These are phyloP conservation scores for Phytophthora nicotianae DNA, from an alignment of 352 stramenopile genomes.

Conservation along the genomic window DNA sequence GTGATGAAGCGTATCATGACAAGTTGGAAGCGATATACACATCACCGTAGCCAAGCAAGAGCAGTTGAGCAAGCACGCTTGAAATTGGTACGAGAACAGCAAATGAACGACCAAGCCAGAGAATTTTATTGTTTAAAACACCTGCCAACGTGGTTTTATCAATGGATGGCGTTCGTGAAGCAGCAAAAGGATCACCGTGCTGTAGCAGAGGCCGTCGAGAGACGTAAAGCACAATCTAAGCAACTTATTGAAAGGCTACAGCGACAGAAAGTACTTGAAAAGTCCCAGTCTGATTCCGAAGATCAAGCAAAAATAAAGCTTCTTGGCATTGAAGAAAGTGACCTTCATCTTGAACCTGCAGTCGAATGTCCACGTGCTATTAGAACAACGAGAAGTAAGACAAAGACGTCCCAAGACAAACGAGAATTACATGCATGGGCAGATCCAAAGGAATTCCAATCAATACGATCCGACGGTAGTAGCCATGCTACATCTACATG, in stretches of 20 bases:
- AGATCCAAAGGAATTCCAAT: not conserved
- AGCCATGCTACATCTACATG: not conserved
- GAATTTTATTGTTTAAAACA: slow-evolving; percentile 42
- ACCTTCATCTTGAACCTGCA: not conserved
- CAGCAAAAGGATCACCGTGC: slow-evolving; percentile 37
- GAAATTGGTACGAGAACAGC: slow-evolving; percentile 23
- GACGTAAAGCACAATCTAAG: slow-evolving; percentile 43
- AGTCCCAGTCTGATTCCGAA: not conserved
- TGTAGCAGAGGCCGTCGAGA: slow-evolving; percentile 28
- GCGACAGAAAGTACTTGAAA: slow-evolving; percentile 16
- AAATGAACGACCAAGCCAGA: slow-evolving; percentile 33
- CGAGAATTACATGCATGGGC: not conserved
- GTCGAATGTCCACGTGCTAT: not conserved
- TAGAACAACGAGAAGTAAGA: slow-evolving; percentile 1
- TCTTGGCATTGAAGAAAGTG: not conserved
- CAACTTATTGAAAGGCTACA: slow-evolving; percentile 48
- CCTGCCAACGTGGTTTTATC: slow-evolving; percentile 59
- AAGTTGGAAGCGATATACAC: slow-evolving; percentile 28
- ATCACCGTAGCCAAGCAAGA: slow-evolving; percentile 8
- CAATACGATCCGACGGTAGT: not conserved
- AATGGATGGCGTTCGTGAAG: slow-evolving; percentile 36
- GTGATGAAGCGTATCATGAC: slow-evolving; percentile 21
- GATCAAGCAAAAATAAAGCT: slow-evolving; percentile 3
- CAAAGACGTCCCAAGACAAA: slow-evolving; percentile 1
- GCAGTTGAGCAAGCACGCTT: slow-evolving; percentile 20